A percentile compares a stretch with the other conserved stretches of the same genome.
phyloP scores from a whole-genome alignment of 164 flowering plant species.

The Kingdonia uniflora region DNA sequence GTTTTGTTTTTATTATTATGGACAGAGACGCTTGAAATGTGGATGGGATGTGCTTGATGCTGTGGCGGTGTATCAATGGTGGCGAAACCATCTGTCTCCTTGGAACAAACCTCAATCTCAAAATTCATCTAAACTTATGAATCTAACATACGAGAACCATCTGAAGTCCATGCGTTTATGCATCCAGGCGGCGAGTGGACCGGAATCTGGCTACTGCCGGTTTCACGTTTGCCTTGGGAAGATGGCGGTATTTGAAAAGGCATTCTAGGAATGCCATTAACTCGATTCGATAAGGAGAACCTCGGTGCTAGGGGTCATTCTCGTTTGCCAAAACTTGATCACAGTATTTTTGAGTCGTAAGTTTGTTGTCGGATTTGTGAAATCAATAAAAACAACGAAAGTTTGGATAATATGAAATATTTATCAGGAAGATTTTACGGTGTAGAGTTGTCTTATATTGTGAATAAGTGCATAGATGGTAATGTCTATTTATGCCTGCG shows the following conservation, averaged over 20 bases:
- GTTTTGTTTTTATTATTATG: conserved; percentile 5
- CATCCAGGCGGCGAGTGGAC: conserved; percentile 85
- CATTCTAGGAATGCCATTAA: conserved; percentile 64
- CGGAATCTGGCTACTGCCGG: conserved; percentile 79
- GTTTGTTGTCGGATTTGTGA: too few relatives aligned
- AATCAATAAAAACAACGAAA: too few relatives aligned
- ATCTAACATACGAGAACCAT: conserved; percentile 66
- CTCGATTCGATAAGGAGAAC: conserved; percentile 30
- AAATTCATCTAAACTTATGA: conserved; percentile 55
- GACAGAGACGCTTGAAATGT: conserved; percentile 54
- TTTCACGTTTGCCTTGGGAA: conserved; percentile 76
- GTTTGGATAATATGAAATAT: too few relatives aligned
- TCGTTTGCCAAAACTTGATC: too few relatives aligned
- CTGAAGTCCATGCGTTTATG: conserved; percentile 65
- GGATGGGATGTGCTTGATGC: conserved; percentile 81
- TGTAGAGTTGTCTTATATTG: too few relatives aligned
- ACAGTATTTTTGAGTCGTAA: too few relatives aligned
- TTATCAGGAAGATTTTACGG: too few relatives aligned
- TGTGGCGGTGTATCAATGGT: conserved; percentile 69
- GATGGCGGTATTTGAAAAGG: conserved; percentile 59
- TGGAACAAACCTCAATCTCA: too few relatives aligned
- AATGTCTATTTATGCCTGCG: too few relatives aligned
- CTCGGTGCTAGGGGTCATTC: too few relatives aligned
- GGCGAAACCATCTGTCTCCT: conserved; percentile 72
- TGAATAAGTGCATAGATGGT: too few relatives aligned